phyloP scores from a whole-genome alignment of 768 basidiomycete species.

The Suillus weaverae region DNA sequence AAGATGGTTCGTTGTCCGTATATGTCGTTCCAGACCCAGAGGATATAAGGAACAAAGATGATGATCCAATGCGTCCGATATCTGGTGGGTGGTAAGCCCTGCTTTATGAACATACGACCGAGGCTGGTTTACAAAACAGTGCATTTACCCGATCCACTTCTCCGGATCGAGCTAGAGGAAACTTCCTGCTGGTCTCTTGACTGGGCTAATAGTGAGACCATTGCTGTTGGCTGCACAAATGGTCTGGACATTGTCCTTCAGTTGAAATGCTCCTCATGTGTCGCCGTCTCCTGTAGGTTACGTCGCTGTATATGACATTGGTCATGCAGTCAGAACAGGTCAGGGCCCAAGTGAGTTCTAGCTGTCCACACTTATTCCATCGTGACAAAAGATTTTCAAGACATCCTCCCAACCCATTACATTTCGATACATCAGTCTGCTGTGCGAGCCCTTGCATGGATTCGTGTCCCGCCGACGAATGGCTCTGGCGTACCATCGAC shows the following conservation, averaged over 20 bases:
- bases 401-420: constrained; percentile 69
- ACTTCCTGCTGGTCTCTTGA: constrained; percentile 79
- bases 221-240: constrained; percentile 84
- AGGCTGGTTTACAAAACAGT: constrained; percentile 39
- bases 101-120: neutral
- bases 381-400: constrained; percentile 1
- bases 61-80: constrained; percentile 38
- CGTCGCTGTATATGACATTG: constrained; percentile 60
- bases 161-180: constrained; percentile 76
- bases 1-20: constrained; percentile 81
- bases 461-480: constrained; percentile 60
- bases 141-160: constrained; percentile 56
- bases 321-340: constrained; percentile 38
- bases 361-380: neutral
- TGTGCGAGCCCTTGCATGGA: constrained; percentile 74
- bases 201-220: constrained; percentile 83
- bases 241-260: constrained; percentile 44
- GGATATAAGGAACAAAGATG: constrained; percentile 37
- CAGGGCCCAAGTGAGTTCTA: constrained; percentile 31
- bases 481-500: constrained; percentile 45
- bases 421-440: constrained; percentile 76
- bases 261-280: neutral
- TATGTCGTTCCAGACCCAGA: constrained; percentile 79
- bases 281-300: constrained; percentile 37
- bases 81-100: constrained; percentile 46